phyloP scores from a whole-genome alignment of 345 rosid species.

The Rhizophora mangle region DNA sequence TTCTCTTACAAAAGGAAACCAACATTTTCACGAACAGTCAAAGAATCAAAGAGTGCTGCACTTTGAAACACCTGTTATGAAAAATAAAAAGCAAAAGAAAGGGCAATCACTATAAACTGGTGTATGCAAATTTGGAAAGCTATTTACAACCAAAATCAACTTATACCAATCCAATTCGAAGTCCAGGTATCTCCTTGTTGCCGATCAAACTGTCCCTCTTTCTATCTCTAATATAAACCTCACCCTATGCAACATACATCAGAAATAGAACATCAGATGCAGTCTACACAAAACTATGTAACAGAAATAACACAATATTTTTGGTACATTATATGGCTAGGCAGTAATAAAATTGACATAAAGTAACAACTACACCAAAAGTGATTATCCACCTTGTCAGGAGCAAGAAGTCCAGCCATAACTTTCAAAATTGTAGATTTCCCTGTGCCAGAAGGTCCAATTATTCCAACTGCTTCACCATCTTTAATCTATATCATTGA shows the following conservation, averaged over 20 bases:
- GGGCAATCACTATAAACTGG: not conserved
- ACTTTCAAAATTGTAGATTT: conserved; percentile 92
- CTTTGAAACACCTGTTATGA: conserved; percentile 79
- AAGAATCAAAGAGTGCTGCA: conserved; percentile 95
- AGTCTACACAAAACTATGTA: not conserved
- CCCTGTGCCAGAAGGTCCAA: conserved; percentile 99
- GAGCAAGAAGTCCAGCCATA: conserved; percentile 97
- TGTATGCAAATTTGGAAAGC: not conserved
- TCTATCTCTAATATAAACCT: conserved; percentile 76
- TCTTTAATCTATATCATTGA: conserved; percentile 62
- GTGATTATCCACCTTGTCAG: conserved; percentile 63
- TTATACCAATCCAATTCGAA: conserved; percentile 87
- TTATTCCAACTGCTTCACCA: conserved; percentile 98
- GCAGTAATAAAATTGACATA: not conserved
- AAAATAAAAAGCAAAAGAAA: not conserved
- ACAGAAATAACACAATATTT: not conserved
- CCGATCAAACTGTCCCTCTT: conserved; percentile 77
- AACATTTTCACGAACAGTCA: conserved; percentile 94
- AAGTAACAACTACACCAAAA: conserved; percentile 1
- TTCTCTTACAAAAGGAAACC: conserved; percentile 90
- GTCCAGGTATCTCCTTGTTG: conserved; percentile 77
- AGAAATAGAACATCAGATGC: not conserved
- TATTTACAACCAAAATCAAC: not conserved
- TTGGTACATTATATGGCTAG: not conserved
- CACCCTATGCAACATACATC: conserved; percentile 57